Evolutionary conservation across 352 stramenopile genomes (phyloP).

Genomic region (Phytophthora pisi): DNA sequence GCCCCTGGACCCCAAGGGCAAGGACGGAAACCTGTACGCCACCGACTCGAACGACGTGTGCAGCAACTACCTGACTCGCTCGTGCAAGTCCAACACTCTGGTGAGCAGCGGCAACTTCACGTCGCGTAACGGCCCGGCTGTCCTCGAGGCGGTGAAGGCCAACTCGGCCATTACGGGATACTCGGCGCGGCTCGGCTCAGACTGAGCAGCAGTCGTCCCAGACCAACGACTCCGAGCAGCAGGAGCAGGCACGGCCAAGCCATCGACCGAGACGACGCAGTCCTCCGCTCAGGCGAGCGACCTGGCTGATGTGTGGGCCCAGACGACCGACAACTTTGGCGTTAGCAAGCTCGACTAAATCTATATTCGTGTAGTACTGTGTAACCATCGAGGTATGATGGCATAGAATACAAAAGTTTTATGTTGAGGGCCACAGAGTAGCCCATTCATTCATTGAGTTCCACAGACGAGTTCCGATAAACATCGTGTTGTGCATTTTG

Average conservation of each 20-base stretch:
- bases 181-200: background rate
- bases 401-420: conserved; percentile 26
- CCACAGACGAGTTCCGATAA: background rate
- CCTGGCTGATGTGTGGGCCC: conserved; percentile 21
- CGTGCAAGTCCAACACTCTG: conserved; percentile 33
- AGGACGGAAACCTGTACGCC: conserved; percentile 14
- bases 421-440: conserved; percentile 10
- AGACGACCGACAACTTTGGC: conserved; percentile 24
- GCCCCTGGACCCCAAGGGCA: conserved; percentile 16
- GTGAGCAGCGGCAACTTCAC: conserved; percentile 35
- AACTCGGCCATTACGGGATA: conserved; percentile 15
- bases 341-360: conserved; percentile 24
- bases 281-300: conserved; percentile 9
- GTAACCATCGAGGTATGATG: conserved; percentile 13
- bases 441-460: background rate
- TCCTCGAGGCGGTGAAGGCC: conserved; percentile 20
- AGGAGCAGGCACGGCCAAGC: conserved; percentile 21
- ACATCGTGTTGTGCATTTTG: too few relatives aligned
- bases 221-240: conserved; percentile 11
- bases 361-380: conserved; percentile 14
- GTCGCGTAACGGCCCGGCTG: conserved; percentile 14
- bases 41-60: conserved; percentile 15
- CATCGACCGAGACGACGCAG: conserved; percentile 16
- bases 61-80: conserved; percentile 21
- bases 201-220: conserved; percentile 6